Conservation (phyloP, 495 filamentous ascomycete species). For the Copromyces sp. region DNA sequence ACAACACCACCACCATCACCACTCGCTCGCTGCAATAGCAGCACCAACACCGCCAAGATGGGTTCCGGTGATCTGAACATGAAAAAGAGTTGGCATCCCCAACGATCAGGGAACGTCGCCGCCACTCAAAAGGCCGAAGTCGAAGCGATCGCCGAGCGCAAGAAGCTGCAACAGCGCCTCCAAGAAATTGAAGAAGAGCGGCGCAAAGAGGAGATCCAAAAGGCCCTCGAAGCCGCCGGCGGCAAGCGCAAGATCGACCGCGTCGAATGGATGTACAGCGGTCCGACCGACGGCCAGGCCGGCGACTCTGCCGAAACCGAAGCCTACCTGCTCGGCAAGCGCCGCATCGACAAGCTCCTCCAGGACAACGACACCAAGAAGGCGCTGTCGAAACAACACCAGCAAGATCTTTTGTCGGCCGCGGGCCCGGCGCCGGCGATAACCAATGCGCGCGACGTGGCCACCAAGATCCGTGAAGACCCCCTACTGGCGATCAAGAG, state of each 20-base stretch:
- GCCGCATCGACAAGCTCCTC: constrained; percentile 80
- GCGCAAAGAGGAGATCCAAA: constrained; percentile 80
- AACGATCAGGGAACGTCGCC: constrained; percentile 26
- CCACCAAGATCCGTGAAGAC: constrained; percentile 77
- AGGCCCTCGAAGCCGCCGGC: constrained; percentile 80
- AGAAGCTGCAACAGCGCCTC: constrained; percentile 69
- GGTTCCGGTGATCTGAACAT: constrained; percentile 76
- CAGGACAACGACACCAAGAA: constrained; percentile 74
- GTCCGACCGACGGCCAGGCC: constrained; percentile 65
- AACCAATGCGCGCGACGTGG: constrained; percentile 62
- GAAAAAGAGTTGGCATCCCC: constrained; percentile 91
- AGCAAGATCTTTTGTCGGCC: constrained; percentile 48
- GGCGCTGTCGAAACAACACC: constrained; percentile 64
- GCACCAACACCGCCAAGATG: constrained; percentile 47
- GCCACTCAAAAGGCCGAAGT: constrained; percentile 49
- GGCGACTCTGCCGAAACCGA: constrained; percentile 90
- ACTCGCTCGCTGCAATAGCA: constrained; percentile 4
- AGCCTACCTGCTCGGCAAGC: constrained; percentile 83
- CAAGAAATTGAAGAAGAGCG: constrained; percentile 94
- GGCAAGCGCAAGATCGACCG: constrained; percentile 62
- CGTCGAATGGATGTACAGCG: constrained; percentile 97
- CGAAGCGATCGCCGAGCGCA: constrained; percentile 90
- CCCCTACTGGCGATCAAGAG: constrained; percentile 86
- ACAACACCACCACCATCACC: not conserved
- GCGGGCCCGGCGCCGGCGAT: constrained; percentile 37